A percentile compares a stretch with the other conserved stretches of the same genome.
Conservation (phyloP, 2,329 filamentous ascomycete species). For the Aureobasidium melanogenum region DNA sequence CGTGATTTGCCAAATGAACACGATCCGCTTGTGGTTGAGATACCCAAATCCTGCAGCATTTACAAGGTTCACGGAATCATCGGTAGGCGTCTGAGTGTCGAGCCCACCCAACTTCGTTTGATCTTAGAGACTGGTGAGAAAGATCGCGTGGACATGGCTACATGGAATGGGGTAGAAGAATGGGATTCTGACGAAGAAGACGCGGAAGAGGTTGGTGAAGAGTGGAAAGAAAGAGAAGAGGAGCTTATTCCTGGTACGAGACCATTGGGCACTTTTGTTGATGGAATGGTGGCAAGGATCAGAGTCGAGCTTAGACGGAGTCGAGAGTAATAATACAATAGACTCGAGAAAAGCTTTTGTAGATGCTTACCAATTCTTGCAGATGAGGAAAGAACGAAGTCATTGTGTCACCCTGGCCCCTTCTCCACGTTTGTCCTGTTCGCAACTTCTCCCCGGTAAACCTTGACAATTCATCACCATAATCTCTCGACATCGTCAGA, state of each 20-base stretch:
- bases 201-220: slow-evolving; percentile 24
- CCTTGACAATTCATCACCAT: background rate
- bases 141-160: slow-evolving; percentile 62
- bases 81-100: slow-evolving; percentile 57
- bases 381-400: background rate
- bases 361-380: background rate
- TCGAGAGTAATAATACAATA: background rate
- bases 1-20: slow-evolving; percentile 15
- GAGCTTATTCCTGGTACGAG: slow-evolving; percentile 72
- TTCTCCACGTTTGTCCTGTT: background rate
- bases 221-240: slow-evolving; percentile 69
- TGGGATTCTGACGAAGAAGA: slow-evolving; percentile 36
- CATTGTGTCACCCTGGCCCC: background rate
- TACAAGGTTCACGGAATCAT: slow-evolving; percentile 76
- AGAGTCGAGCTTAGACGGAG: slow-evolving; percentile 50
- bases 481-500: background rate
- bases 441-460: background rate
- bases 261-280: slow-evolving; percentile 74
- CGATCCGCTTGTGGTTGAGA: slow-evolving; percentile 29
- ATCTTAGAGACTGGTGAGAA: slow-evolving; percentile 88
- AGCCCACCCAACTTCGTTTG: slow-evolving; percentile 56
- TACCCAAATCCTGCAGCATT: slow-evolving; percentile 70
- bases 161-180: slow-evolving; percentile 32
- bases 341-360: background rate
- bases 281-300: slow-evolving; percentile 60